phyloP scores from a whole-genome alignment of 2,329 filamentous ascomycete genomes.

The Hypoxylon sp. region DNA sequence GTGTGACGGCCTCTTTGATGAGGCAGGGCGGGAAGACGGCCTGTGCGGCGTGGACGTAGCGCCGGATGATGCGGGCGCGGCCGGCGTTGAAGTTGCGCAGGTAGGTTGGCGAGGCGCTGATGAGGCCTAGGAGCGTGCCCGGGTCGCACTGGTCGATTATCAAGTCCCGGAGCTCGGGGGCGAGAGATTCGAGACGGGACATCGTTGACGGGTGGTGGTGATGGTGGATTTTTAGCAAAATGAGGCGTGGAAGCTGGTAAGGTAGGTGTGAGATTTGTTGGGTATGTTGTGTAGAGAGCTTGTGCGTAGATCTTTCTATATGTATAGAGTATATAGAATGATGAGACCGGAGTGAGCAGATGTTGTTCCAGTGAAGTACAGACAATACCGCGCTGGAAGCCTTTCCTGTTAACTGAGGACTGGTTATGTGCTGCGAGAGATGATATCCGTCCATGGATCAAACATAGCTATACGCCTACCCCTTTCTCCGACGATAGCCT shows the following conservation, averaged over 20 bases:
- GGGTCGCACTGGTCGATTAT: not conserved
- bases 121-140: not conserved
- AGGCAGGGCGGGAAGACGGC: not conserved
- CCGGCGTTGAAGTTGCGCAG: not conserved
- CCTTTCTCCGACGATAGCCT: not conserved
- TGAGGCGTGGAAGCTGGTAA: too few species aligned
- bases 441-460: too few species aligned
- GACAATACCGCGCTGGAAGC: too few species aligned
- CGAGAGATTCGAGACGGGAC: not conserved
- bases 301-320: too few species aligned
- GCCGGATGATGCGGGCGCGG: not conserved
- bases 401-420: too few species aligned
- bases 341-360: too few species aligned
- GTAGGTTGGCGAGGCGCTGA: not conserved
- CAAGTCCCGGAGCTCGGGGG: not conserved
- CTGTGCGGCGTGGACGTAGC: not conserved
- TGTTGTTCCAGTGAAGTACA: too few species aligned
- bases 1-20: not conserved
- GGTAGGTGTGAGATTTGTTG: too few species aligned
- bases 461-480: not conserved
- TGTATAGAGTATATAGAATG: too few species aligned
- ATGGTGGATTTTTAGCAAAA: not conserved
- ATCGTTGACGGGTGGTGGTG: not conserved
- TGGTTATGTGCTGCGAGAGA: too few species aligned
- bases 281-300: too few species aligned